Base-by-base conservation (phyloP, 2,329 filamentous ascomycete genomes). In the Fusarium cyanostomum region DNA sequence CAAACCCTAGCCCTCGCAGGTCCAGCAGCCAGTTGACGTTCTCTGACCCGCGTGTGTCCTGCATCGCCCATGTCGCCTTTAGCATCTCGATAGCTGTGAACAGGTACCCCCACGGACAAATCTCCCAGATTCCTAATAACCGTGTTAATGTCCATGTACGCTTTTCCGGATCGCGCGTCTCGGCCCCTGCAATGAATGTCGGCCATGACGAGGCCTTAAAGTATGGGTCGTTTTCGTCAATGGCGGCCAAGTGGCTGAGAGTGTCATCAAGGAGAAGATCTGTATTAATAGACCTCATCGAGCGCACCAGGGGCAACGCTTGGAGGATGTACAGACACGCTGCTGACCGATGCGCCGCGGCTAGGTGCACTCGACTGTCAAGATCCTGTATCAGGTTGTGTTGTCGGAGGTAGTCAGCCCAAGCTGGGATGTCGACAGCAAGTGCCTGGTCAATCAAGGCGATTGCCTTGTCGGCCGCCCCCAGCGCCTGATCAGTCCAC, bases 121-220 rank as follows among this genome's bases (percentile, higher is more conserved):
- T 74, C 16, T 76, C 74, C 73, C 79, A 79, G 68, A 83, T 80
- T 30, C 73, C 74, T 59, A 79, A 69, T 38, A 83, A 69, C 11
- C 81, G 79, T 48, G 80, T 75, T 68, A 84, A 74, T n/a, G 82
- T 79, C 84, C 84, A 86, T 4, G 73, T 75, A 34, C 84, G 77
- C 54, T 80, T 80, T 31, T 76, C 73, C 0, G 74, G 71, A 50
- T 83, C 78, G 37, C 78, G 78, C 4, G 82, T 81, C 66, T 86
- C 84, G 0, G 84, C 84, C 2, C 85, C 85, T 3, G 82, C 83
- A 27, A 87, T 79, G 62, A 87, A 86, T 1, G 84, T 77, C 2
- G 85, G 84, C 84, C 84, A 87, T n/a, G 82, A 82, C 3, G 84
- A 85, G 8, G 82, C 85, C 69, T 86, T 87, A 75, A 85, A 87